Evolutionary conservation across 352 stramenopile genomes (phyloP).

Genomic region (Globisporangium spinosum): DNA sequence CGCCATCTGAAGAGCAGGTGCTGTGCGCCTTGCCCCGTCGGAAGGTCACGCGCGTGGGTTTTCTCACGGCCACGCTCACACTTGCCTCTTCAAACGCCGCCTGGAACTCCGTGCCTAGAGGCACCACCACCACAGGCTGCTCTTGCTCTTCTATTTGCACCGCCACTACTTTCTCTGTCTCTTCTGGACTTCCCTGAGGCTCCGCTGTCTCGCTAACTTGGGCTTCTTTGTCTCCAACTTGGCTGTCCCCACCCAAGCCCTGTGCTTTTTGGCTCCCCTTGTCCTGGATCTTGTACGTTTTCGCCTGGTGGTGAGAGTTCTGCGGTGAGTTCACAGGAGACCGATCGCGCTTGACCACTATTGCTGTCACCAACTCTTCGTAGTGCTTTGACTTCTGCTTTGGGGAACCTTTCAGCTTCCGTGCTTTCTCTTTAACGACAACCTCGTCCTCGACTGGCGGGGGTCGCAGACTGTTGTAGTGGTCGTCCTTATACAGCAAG

Average conservation of each 20-base stretch:
- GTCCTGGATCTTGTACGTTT: not conserved
- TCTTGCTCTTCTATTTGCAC: constrained; percentile 15
- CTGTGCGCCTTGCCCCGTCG: constrained; percentile 25
- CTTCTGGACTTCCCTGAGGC: not conserved
- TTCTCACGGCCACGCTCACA: constrained; percentile 16
- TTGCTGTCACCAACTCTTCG: not conserved
- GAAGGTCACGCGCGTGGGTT: constrained; percentile 37
- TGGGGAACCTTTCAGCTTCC: not conserved
- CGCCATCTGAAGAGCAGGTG: constrained; percentile 15
- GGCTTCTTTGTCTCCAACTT: not conserved
- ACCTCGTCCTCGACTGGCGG: not conserved
- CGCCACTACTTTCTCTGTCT: not conserved
- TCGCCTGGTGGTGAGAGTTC: not conserved
- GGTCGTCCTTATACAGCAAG: constrained; percentile 43
- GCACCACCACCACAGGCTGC: constrained; percentile 1
- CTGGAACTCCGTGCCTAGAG: constrained; percentile 1
- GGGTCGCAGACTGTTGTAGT: constrained; percentile 52
- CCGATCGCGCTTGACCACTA: constrained; percentile 18
- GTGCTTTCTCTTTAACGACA: not conserved
- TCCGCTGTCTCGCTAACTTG: not conserved
- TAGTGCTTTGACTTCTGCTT: not conserved
- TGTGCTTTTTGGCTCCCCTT: not conserved
- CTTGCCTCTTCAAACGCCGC: not conserved
- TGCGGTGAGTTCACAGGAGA: constrained; percentile 11
- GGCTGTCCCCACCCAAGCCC: not conserved